Evolutionary conservation across 352 stramenopile species (phyloP).

Genomic region (Phytopythium montanum): DNA sequence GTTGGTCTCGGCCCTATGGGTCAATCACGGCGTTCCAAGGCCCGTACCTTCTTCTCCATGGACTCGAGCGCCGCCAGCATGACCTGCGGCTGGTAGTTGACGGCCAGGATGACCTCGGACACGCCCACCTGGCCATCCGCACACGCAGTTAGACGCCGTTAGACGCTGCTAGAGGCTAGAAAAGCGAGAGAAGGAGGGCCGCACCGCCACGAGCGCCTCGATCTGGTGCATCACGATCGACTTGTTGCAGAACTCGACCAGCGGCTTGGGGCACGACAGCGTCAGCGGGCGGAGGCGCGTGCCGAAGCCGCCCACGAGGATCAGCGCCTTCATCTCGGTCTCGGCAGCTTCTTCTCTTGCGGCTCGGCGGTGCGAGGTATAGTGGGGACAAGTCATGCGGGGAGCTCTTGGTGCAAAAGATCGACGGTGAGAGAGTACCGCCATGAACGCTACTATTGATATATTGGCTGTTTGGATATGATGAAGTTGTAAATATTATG

Average conservation of each 20-base stretch:
- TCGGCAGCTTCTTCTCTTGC: not conserved
- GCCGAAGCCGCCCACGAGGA: conserved; percentile 88
- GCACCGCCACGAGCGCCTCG: conserved; percentile 76
- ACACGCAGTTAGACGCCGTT: not conserved
- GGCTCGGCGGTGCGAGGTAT: not conserved
- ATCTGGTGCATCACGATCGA: conserved; percentile 89
- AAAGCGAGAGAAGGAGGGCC: conserved; percentile 2
- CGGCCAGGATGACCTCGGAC: conserved; percentile 84
- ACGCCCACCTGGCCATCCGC: conserved; percentile 61
- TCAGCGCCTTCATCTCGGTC: conserved; percentile 86
- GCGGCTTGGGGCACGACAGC: conserved; percentile 86
- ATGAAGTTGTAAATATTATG: not conserved
- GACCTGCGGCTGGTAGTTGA: conserved; percentile 90
- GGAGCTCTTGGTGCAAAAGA: not conserved
- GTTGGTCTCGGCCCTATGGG: not conserved
- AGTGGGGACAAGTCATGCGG: not conserved
- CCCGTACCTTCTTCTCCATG: conserved; percentile 76
- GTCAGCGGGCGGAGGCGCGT: conserved; percentile 88
- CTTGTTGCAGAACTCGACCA: conserved; percentile 92
- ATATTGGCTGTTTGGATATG: not conserved
- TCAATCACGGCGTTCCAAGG: not conserved
- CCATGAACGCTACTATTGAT: not conserved
- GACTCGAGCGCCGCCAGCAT: conserved; percentile 77
- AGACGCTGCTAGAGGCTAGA: too few species aligned
- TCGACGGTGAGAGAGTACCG: not conserved